A percentile compares a stretch with the other conserved stretches of the same genome.
Evolutionary conservation across 192 early-diverging fungal genomes (phyloP).

Genomic region (Coemansia sp.): DNA sequence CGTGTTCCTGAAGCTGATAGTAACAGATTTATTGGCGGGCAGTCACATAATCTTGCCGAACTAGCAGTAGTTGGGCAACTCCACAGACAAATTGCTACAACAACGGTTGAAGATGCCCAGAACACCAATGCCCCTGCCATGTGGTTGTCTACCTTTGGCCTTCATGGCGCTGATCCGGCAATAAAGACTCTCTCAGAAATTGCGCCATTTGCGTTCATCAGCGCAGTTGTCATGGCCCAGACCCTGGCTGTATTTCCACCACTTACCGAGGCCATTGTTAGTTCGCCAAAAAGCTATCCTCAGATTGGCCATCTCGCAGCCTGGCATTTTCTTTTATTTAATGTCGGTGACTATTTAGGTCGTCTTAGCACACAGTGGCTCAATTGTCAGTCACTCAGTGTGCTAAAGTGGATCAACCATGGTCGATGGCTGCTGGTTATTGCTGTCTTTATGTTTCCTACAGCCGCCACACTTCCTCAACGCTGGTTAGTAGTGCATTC

Average conservation of each 20-base stretch:
- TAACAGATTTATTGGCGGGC: background rate
- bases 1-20: background rate
- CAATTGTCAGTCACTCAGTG: conserved; percentile 15
- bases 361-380: conserved; percentile 56
- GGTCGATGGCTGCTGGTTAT: conserved; percentile 42
- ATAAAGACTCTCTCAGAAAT: conserved; percentile 28
- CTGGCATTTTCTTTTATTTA: conserved; percentile 72
- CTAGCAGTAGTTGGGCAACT: background rate
- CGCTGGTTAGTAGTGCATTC: conserved; percentile 24
- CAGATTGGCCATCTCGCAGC: conserved; percentile 51
- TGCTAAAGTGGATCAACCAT: conserved; percentile 42
- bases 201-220: conserved; percentile 29
- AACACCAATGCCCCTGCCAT: background rate
- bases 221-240: conserved; percentile 61
- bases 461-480: conserved; percentile 18
- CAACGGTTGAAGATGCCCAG: background rate
- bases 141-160: conserved; percentile 30
- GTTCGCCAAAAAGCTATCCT: conserved; percentile 28
- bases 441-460: conserved; percentile 58
- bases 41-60: background rate
- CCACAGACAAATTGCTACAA: background rate
- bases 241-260: conserved; percentile 76
- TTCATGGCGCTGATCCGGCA: conserved; percentile 22
- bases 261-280: conserved; percentile 64
- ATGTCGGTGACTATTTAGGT: conserved; percentile 73